phyloP scores from a whole-genome alignment of 2,329 filamentous ascomycete genomes.

The Talaromyces albobiverticillius region DNA sequence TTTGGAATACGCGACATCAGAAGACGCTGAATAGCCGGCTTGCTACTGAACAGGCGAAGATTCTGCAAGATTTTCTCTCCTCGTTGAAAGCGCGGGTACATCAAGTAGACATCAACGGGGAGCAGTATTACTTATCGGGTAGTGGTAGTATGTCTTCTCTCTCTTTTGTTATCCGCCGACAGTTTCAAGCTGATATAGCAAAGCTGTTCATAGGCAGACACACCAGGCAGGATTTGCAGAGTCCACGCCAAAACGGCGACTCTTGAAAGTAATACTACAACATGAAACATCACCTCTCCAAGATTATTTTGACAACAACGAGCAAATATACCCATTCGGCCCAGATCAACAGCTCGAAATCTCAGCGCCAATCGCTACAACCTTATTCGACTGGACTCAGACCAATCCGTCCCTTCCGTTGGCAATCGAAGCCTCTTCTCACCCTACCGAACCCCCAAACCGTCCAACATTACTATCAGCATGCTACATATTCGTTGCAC shows the following conservation, averaged over 20 bases:
- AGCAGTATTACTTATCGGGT: neutral
- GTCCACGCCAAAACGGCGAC: conserved; percentile 9
- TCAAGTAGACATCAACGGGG: neutral
- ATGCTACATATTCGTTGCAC: conserved; percentile 31
- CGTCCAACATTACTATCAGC: conserved; percentile 32
- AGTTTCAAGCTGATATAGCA: neutral
- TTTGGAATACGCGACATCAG: conserved; percentile 37
- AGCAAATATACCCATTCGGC: conserved; percentile 31
- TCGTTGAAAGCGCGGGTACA: conserved; percentile 24
- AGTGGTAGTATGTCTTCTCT: neutral
- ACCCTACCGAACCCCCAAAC: conserved; percentile 20
- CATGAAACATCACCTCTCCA: conserved; percentile 33
- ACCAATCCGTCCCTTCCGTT: conserved; percentile 31
- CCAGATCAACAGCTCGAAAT: conserved; percentile 28
- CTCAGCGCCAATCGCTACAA: conserved; percentile 22
- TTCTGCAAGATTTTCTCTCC: conserved; percentile 27
- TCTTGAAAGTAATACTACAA: conserved; percentile 9
- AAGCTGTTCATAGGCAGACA: neutral
- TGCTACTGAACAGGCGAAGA: conserved; percentile 22
- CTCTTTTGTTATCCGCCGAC: too few species aligned
- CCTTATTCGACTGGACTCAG: conserved; percentile 35
- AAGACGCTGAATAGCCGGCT: conserved; percentile 27
- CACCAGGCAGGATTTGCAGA: neutral
- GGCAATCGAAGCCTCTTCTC: conserved; percentile 27
- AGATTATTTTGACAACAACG: conserved; percentile 33